These are phyloP conservation scores for Leishmania mexicana DNA, from an alignment of 208 protist species.

Conservation along the genomic window DNA sequence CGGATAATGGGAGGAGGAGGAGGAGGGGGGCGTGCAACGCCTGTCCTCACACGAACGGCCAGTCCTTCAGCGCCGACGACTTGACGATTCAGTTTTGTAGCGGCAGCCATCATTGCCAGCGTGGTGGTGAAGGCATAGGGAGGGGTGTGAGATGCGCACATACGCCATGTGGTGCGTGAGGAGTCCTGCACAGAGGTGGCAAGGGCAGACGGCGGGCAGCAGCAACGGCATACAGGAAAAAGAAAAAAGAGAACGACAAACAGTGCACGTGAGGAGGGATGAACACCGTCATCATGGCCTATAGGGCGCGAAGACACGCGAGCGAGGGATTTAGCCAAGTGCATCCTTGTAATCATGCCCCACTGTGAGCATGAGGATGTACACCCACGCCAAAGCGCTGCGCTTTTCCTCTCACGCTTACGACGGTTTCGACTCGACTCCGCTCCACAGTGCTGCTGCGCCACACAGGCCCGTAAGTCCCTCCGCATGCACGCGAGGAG, in stretches of 20 bases:
- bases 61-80: background rate
- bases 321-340: too few species aligned
- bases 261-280: background rate
- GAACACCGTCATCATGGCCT: too few species aligned
- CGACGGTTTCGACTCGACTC: background rate
- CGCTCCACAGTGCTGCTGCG: background rate
- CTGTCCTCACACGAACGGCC: background rate
- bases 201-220: background rate
- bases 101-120: background rate
- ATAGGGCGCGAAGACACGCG: too few species aligned
- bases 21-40: background rate
- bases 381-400: background rate
- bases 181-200: background rate
- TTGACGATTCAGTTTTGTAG: background rate
- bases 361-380: background rate
- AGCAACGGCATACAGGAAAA: too few species aligned
- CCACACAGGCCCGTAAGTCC: too few species aligned
- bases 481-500: background rate
- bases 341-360: too few species aligned
- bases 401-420: background rate
- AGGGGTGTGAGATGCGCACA: background rate
- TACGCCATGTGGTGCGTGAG: background rate
- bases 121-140: background rate
- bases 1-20: background rate
- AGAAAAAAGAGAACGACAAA: background rate